These are phyloP conservation scores for Entelexis sorbosivorans DNA, from an alignment of 1,139 yeast species.

Conservation along the genomic window DNA sequence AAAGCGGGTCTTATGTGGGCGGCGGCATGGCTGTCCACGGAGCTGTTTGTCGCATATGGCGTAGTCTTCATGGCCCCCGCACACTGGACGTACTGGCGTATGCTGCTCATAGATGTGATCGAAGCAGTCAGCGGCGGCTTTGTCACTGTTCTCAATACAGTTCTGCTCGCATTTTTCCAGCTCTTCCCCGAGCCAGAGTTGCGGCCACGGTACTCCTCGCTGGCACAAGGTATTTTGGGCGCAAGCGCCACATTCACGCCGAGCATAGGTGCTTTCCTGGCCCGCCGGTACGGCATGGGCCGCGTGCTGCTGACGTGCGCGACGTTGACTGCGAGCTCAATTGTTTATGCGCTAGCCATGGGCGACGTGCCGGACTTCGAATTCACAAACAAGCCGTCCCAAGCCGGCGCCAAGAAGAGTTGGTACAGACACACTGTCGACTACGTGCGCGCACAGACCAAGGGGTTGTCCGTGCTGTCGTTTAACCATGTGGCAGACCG, in stretches of 20 bases:
- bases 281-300: background rate
- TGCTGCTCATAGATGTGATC: background rate
- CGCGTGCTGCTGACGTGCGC: background rate
- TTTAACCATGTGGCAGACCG: background rate
- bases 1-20: background rate
- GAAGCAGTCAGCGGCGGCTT: background rate
- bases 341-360: background rate
- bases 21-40: background rate
- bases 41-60: background rate
- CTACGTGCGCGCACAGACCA: background rate
- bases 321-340: no score
- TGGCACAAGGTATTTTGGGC: background rate
- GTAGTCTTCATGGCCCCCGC: background rate
- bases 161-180: background rate
- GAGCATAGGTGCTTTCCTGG: background rate
- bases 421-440: no score
- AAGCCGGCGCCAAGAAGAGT: no score
- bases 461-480: background rate
- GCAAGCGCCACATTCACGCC: background rate
- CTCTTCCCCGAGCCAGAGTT: conserved; percentile 8
- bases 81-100: background rate
- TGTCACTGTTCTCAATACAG: background rate
- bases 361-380: background rate
- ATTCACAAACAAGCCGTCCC: no score
- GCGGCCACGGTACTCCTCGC: conserved; percentile 2